Conservation (phyloP, 2,329 filamentous ascomycete species). For the Sporothrix euskadiensis region DNA sequence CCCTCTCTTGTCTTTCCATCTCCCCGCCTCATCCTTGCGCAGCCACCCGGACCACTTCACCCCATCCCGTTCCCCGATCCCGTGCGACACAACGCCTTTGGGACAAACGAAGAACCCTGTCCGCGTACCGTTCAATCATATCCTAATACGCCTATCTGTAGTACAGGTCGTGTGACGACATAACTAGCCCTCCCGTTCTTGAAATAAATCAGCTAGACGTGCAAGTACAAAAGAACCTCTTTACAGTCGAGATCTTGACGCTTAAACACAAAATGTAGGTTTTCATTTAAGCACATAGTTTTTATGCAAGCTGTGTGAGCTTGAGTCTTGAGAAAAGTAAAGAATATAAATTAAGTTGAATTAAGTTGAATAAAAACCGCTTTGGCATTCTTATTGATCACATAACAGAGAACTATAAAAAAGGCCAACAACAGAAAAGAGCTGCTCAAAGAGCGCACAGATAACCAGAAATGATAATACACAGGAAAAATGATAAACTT, state of each 20-base stretch:
- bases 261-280: background rate
- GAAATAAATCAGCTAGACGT: background rate
- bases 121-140: background rate
- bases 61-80: slow-evolving; percentile 17
- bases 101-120: slow-evolving; percentile 17
- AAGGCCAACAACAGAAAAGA: no score
- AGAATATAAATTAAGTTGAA: no score
- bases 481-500: background rate
- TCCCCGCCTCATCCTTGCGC: background rate
- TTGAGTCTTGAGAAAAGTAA: no score
- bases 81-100: slow-evolving; percentile 1
- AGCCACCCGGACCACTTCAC: slow-evolving; percentile 27
- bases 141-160: background rate
- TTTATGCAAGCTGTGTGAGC: no score
- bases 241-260: background rate
- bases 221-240: background rate
- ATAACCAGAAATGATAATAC: no score
- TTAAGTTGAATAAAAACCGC: no score
- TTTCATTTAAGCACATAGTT: no score
- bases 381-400: no score
- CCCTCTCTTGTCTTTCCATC: background rate
- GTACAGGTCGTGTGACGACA: background rate
- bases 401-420: no score
- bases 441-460: no score
- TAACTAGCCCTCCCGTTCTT: background rate